phyloP scores from a whole-genome alignment of 2,329 filamentous ascomycete genomes.

The Trichoderma sp. region DNA sequence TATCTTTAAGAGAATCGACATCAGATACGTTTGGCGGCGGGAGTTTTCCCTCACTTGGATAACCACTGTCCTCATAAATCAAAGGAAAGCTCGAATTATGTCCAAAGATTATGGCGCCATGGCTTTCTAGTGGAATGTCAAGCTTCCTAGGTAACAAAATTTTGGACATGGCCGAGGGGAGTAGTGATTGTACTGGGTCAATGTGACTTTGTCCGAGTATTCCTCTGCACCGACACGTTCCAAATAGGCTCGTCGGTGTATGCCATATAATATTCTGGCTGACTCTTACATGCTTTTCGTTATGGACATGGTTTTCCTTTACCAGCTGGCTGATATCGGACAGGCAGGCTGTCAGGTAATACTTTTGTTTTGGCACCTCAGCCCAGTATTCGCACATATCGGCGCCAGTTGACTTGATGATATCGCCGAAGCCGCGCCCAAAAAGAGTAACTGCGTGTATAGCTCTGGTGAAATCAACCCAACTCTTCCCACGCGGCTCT shows the following conservation, averaged over 20 bases:
- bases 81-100: slow-evolving; percentile 7
- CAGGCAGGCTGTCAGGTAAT: slow-evolving; percentile 19
- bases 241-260: neutral
- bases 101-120: slow-evolving; percentile 14
- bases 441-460: slow-evolving; percentile 31
- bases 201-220: neutral
- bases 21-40: neutral
- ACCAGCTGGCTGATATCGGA: slow-evolving; percentile 8
- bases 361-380: slow-evolving; percentile 19
- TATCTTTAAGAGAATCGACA: neutral
- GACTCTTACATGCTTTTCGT: neutral
- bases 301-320: neutral
- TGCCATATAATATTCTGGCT: neutral
- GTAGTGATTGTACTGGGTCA: neutral
- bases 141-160: neutral
- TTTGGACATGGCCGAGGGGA: neutral
- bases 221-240: neutral
- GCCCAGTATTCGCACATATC: slow-evolving; percentile 14
- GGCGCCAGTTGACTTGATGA: slow-evolving; percentile 25
- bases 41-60: neutral
- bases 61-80: slow-evolving; percentile 5
- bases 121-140: neutral
- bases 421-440: slow-evolving; percentile 30
- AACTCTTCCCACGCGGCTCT: slow-evolving; percentile 23
- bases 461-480: slow-evolving; percentile 32